Evolutionary conservation across 1,139 yeast genomes (phyloP).

Genomic region (Magnusiomyces tetraspermus): DNA sequence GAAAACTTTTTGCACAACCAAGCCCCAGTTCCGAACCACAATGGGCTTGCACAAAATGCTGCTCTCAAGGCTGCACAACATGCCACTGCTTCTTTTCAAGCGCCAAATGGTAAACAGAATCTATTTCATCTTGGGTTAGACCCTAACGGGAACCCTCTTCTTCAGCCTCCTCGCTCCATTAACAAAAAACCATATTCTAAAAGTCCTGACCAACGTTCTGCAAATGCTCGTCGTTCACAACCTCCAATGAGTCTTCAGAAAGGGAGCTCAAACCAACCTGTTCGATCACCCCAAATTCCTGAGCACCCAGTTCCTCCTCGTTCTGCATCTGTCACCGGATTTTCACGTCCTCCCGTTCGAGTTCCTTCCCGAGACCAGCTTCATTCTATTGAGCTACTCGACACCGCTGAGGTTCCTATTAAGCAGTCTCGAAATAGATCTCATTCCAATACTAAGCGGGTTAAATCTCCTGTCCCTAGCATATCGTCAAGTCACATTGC

Average conservation of each 20-base stretch:
- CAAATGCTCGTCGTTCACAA: neutral
- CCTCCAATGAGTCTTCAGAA: neutral
- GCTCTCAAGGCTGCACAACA: neutral
- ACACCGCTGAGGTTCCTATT: neutral
- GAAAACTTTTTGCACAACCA: neutral
- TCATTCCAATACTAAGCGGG: neutral
- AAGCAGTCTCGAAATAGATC: neutral
- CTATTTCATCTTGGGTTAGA: neutral
- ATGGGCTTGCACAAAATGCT: neutral
- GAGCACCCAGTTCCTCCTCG: neutral
- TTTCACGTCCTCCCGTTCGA: neutral
- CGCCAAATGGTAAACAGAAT: neutral
- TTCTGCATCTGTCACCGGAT: neutral
- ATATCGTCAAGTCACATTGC: neutral
- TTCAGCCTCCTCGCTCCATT: neutral
- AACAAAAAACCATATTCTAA: neutral
- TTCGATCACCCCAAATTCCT: neutral
- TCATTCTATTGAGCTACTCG: neutral
- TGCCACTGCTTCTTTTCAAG: neutral
- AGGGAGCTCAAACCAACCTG: neutral
- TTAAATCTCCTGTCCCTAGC: neutral
- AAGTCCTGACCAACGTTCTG: neutral
- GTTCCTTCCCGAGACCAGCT: neutral
- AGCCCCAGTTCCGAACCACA: neutral
- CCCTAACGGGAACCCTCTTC: neutral